A percentile compares a stretch with the other conserved stretches of the same genome.
phyloP scores from a whole-genome alignment of 2,329 filamentous ascomycete genomes.

The Atkinsonella texensis region DNA sequence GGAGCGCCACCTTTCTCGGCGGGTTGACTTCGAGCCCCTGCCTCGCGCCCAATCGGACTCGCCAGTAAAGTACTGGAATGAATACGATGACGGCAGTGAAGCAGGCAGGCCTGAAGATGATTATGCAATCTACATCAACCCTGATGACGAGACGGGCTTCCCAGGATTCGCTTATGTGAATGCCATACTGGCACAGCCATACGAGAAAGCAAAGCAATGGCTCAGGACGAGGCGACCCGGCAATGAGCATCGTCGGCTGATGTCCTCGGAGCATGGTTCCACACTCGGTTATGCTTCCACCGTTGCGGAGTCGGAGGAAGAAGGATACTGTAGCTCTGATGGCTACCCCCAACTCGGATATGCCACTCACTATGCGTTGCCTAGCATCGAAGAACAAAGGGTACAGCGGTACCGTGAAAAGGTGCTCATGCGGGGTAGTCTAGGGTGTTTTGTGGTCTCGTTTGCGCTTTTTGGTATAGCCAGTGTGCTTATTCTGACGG shows the following conservation, averaged over 20 bases:
- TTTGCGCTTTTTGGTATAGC: slow-evolving; percentile 54
- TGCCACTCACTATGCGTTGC: slow-evolving; percentile 41
- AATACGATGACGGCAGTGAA: slow-evolving; percentile 75
- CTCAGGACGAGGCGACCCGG: slow-evolving; percentile 21
- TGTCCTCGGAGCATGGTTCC: slow-evolving; percentile 4
- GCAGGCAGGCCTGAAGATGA: slow-evolving; percentile 43
- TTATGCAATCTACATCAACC: slow-evolving; percentile 66
- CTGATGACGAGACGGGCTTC: slow-evolving; percentile 47
- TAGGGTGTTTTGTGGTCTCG: slow-evolving; percentile 44
- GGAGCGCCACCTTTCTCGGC: slow-evolving; percentile 6
- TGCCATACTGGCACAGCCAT: slow-evolving; percentile 34
- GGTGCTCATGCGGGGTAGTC: slow-evolving; percentile 40
- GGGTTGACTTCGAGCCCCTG: slow-evolving; percentile 18
- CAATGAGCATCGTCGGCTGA: slow-evolving; percentile 14
- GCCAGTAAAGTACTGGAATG: slow-evolving; percentile 61
- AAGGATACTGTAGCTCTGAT: slow-evolving; percentile 41
- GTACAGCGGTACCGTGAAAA: slow-evolving; percentile 38
- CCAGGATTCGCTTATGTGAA: slow-evolving; percentile 52
- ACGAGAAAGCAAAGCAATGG: slow-evolving; percentile 41
- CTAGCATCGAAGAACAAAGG: slow-evolving; percentile 39
- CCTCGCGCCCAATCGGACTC: slow-evolving; percentile 17
- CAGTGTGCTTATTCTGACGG: slow-evolving; percentile 53
- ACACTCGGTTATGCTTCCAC: slow-evolving; percentile 20
- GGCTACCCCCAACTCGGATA: slow-evolving; percentile 39
- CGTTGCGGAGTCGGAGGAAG: slow-evolving; percentile 27